Conservation (phyloP, 306 rosid genomes). For the Quercus variabilis region DNA sequence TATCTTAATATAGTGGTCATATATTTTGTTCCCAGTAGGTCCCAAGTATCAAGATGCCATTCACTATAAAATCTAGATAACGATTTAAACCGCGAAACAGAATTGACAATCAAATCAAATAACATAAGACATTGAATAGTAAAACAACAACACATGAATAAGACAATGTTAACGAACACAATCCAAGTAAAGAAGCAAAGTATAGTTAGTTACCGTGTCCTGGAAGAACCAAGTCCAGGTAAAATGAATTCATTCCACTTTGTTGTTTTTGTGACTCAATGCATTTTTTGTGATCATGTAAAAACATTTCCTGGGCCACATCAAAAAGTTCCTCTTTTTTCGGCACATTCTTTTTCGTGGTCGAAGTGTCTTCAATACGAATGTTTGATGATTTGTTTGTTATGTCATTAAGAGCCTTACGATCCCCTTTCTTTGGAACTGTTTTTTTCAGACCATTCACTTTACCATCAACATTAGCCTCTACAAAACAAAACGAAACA, state of each 20-base stretch:
- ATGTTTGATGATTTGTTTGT: slow-evolving; percentile 38
- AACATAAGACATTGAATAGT: too few species aligned
- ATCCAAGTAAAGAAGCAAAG: too few species aligned
- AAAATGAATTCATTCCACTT: slow-evolving; percentile 18
- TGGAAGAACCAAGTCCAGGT: slow-evolving; percentile 44
- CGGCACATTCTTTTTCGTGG: slow-evolving; percentile 26
- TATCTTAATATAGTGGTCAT: too few species aligned
- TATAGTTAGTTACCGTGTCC: neutral
- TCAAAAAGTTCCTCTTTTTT: slow-evolving; percentile 36
- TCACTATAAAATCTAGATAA: too few species aligned
- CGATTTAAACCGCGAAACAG: too few species aligned
- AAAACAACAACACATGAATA: too few species aligned
- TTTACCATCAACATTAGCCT: slow-evolving; percentile 24
- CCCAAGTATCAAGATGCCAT: too few species aligned
- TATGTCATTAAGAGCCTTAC: slow-evolving; percentile 56
- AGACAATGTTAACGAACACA: too few species aligned
- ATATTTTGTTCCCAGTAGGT: too few species aligned
- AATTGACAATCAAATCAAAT: too few species aligned
- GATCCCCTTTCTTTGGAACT: slow-evolving; percentile 40
- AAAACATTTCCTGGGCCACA: slow-evolving; percentile 49
- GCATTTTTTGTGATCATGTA: slow-evolving; percentile 57
- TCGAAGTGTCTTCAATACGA: slow-evolving; percentile 21
- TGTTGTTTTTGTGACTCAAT: slow-evolving; percentile 22
- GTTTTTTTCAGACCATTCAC: slow-evolving; percentile 23
- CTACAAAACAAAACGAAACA: slow-evolving; percentile 25